These are phyloP conservation scores for Penicillium sumatraense DNA, from an alignment of 2,329 filamentous ascomycete species.

Conservation along the genomic window DNA sequence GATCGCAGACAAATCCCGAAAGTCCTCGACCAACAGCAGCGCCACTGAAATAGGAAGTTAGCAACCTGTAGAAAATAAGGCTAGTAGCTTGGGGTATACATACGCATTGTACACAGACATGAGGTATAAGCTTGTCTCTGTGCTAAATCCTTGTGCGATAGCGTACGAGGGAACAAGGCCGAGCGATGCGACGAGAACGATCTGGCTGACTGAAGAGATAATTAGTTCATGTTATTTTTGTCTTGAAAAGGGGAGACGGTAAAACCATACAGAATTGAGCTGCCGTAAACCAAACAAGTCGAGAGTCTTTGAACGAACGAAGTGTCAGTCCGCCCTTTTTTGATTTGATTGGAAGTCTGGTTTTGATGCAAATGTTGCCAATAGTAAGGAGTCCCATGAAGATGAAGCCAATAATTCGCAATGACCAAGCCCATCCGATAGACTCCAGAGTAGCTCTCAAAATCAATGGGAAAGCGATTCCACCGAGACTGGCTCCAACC, in stretches of 20 bases:
- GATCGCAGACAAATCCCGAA: conserved; percentile 7
- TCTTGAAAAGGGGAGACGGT: not conserved
- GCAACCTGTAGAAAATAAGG: not conserved
- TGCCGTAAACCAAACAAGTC: not conserved
- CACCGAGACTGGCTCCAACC: conserved; percentile 37
- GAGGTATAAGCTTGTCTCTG: conserved; percentile 4
- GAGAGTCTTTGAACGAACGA: not conserved
- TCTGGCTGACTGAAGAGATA: not conserved
- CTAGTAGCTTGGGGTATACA: not conserved
- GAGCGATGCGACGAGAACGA: conserved; percentile 1
- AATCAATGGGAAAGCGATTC: conserved; percentile 38
- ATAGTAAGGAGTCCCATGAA: conserved; percentile 1
- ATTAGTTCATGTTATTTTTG: not conserved
- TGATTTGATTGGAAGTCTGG: not conserved
- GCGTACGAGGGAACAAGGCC: conserved; percentile 8
- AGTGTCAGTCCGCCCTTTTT: not conserved
- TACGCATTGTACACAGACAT: conserved; percentile 6
- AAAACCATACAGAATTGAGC: not conserved
- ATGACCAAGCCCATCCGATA: conserved; percentile 40
- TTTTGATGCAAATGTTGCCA: conserved; percentile 8
- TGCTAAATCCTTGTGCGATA: conserved; percentile 3
- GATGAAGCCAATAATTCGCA: conserved; percentile 44
- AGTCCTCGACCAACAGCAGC: conserved; percentile 3
- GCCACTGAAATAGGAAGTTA: not conserved
- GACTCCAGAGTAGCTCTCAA: conserved; percentile 31